Evolutionary conservation across 2,329 filamentous ascomycete genomes (phyloP).

Genomic region (Epichloe sylvatica): DNA sequence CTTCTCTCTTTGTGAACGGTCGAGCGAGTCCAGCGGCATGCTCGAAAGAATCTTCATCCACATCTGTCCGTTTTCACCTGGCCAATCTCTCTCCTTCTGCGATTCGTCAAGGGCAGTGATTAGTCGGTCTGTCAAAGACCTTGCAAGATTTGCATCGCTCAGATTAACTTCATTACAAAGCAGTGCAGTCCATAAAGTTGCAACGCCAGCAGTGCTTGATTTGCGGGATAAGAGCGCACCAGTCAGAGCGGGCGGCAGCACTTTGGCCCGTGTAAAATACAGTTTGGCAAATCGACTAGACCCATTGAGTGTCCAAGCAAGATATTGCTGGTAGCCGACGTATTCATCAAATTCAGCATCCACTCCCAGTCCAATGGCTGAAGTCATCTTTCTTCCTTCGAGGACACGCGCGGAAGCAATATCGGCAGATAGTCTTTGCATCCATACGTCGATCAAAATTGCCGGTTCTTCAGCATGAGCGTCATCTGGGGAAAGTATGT

Average conservation of each 20-base stretch:
- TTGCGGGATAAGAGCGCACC: conserved; percentile 12
- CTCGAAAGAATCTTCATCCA: conserved; percentile 21
- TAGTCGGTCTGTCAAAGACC: conserved; percentile 19
- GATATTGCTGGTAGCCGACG: conserved; percentile 17
- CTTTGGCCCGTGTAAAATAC: conserved; percentile 12
- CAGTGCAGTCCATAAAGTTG: conserved; percentile 17
- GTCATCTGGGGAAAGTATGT: conserved; percentile 24
- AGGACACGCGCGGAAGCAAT: conserved; percentile 12
- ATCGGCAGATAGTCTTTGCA: conserved; percentile 19
- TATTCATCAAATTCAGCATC: conserved; percentile 15
- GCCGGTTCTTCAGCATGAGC: conserved; percentile 16
- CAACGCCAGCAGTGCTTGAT: conserved; percentile 8
- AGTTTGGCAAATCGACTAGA: conserved; percentile 20
- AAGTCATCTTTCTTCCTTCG: conserved; percentile 11
- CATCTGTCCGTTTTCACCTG: conserved; percentile 14
- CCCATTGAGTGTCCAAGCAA: conserved; percentile 21
- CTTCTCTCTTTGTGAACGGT: conserved; percentile 29
- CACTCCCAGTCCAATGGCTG: conserved; percentile 6
- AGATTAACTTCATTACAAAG: conserved; percentile 25
- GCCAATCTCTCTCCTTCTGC: conserved; percentile 19
- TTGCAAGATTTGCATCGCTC: conserved; percentile 19
- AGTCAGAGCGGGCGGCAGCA: conserved; percentile 13
- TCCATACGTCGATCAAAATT: conserved; percentile 20
- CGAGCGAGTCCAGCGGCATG: conserved; percentile 26
- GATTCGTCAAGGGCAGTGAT: conserved; percentile 17